Evolutionary conservation across 176 grass and related monocot genomes (phyloP).

Genomic region (Cenchrus americanus): DNA sequence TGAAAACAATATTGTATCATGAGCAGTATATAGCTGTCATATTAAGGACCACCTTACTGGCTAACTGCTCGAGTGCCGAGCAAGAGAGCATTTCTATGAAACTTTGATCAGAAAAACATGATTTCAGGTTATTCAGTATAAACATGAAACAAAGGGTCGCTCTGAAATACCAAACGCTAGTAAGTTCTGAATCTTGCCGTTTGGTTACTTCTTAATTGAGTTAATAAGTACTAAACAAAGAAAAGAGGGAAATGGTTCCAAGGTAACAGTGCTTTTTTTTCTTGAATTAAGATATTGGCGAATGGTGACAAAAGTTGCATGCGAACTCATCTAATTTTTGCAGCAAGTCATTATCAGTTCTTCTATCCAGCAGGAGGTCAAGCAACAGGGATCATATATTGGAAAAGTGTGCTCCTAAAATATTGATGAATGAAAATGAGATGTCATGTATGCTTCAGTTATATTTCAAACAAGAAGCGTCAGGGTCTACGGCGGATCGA

Average conservation of each 20-base stretch:
- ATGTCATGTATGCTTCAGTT: too few relatives aligned
- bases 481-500: too few relatives aligned
- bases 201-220: background rate
- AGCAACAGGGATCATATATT: too few relatives aligned
- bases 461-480: too few relatives aligned
- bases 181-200: background rate
- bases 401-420: too few relatives aligned
- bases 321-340: background rate
- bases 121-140: background rate
- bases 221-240: background rate
- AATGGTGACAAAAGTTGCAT: background rate
- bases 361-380: too few relatives aligned
- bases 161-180: background rate
- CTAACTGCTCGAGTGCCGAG: background rate
- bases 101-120: background rate
- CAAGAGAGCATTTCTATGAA: constrained; percentile 5
- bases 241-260: background rate
- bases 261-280: background rate
- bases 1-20: constrained; percentile 12
- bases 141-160: background rate
- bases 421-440: too few relatives aligned
- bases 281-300: background rate
- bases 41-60: background rate
- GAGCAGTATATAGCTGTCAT: background rate
- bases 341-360: background rate